These are phyloP conservation scores for Rhizopus microsporus DNA, from an alignment of 371 early-diverging fungal species.

Conservation along the genomic window DNA sequence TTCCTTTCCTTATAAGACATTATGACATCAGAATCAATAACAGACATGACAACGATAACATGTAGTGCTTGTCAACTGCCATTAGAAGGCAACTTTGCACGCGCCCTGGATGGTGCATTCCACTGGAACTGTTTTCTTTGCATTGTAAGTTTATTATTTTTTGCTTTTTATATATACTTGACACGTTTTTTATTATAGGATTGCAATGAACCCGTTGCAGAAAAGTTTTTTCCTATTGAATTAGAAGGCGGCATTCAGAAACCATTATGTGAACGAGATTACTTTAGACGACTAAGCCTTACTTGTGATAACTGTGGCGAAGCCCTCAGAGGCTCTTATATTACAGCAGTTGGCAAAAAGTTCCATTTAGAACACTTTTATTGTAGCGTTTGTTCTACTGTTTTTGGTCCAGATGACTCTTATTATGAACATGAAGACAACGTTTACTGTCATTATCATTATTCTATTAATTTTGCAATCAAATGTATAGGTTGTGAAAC, in stretches of 20 bases:
- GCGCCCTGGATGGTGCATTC: slow-evolving; percentile 84
- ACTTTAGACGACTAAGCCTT: slow-evolving; percentile 81
- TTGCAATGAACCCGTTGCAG: slow-evolving; percentile 83
- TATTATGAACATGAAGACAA: slow-evolving; percentile 93
- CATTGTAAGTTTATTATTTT: slow-evolving; percentile 58
- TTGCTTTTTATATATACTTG: neutral
- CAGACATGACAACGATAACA: slow-evolving; percentile 10
- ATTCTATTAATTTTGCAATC: slow-evolving; percentile 82
- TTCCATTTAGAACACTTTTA: slow-evolving; percentile 97
- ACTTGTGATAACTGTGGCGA: slow-evolving; percentile 90
- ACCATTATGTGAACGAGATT: slow-evolving; percentile 85
- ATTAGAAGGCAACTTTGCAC: slow-evolving; percentile 81
- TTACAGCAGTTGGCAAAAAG: slow-evolving; percentile 89
- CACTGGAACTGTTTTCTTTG: slow-evolving; percentile 95
- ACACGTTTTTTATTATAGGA: slow-evolving; percentile 58
- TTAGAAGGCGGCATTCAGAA: slow-evolving; percentile 57
- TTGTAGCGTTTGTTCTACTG: slow-evolving; percentile 91
- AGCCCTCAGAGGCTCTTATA: slow-evolving; percentile 89
- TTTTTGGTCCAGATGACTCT: slow-evolving; percentile 93
- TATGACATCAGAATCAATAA: neutral
- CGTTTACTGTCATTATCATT: slow-evolving; percentile 94
- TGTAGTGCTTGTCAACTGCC: slow-evolving; percentile 38
- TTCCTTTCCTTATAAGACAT: neutral
- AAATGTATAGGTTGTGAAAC: slow-evolving; percentile 94
- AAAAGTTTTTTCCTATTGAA: slow-evolving; percentile 85